Evolutionary conservation across 331 rosid genomes (phyloP), one percentile per base, ranked within the genome.

Genomic region (Cydonia oblonga): DNA sequence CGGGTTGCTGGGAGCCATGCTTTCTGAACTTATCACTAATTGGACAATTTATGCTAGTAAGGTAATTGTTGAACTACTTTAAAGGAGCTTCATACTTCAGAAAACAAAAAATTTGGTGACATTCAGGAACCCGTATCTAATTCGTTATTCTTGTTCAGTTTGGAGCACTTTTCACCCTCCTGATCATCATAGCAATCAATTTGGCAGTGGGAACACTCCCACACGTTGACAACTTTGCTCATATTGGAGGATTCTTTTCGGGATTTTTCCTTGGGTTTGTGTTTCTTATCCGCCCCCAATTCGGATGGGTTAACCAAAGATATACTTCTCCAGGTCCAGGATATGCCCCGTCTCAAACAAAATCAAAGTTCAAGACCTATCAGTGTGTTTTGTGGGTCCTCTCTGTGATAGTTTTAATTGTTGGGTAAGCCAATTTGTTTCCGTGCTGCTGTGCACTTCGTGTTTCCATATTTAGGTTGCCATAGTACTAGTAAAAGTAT

Each of bases 211-310:
- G 98, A 68, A 87, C 88, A 72, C 97, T 93, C 59, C 98, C 98
- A 69, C 97, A 89, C 6, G 90, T 93, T 75, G 98, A 93, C 84
- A 93, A 93, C 78, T 93, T 93, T 75, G 97, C 98, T 66, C 98
- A 93, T 75, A 87, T 93, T 49, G 98, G 98, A 74, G 98, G 98
- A 79, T 93, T 93, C 49, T 60, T 91, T 72, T 81, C 97, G 3
- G 97, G 98, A 20, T 89, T 91, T 81, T 86, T 93, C 72, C 86
- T 93, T 6, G 98, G 98, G 66, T 91, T 93, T 75, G 97, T 93
- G 85, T 91, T 93, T 84, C 76, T 91, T 68, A 89, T 91, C 70
- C 98, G 98, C 24, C 98, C 98, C 23, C 98, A 93, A 80, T 91
- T 91, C 24, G 91, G 90, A 52, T 93, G 97, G 98, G 84, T 93